phyloP scores from a whole-genome alignment of 2,329 filamentous ascomycete species.

The Endothia cerciana region DNA sequence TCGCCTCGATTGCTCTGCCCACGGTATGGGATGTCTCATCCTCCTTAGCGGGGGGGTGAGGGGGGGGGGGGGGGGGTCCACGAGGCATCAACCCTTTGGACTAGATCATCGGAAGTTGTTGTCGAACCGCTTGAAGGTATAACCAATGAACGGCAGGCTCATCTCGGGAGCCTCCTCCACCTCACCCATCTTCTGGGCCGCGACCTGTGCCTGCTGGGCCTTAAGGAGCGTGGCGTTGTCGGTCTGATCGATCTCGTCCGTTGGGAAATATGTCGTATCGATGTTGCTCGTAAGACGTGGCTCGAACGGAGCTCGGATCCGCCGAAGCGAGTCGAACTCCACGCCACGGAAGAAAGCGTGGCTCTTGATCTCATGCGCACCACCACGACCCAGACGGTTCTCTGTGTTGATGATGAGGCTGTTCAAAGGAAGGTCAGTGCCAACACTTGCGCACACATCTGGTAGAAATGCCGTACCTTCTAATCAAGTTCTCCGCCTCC shows the following conservation, averaged over 20 bases:
- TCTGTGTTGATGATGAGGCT: constrained; percentile 94
- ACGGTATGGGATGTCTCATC: neutral
- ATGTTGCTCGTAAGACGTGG: constrained; percentile 90
- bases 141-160: constrained; percentile 93
- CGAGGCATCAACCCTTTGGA: neutral
- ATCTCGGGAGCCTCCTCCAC: constrained; percentile 87
- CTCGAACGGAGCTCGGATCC: constrained; percentile 94
- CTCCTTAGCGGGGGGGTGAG: neutral
- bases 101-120: constrained; percentile 65
- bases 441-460: constrained; percentile 16
- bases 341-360: constrained; percentile 98
- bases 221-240: constrained; percentile 88
- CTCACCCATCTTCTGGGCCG: constrained; percentile 35
- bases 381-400: constrained; percentile 84
- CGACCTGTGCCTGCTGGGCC: constrained; percentile 72
- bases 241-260: constrained; percentile 96
- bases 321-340: constrained; percentile 88
- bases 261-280: constrained; percentile 98
- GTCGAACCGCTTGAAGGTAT: constrained; percentile 96
- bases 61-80: neutral
- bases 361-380: constrained; percentile 88
- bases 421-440: neutral
- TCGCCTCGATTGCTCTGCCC: neutral
- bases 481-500: constrained; percentile 89
- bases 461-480: constrained; percentile 65